Base-by-base conservation (phyloP, 306 rosid species). In the Bauhinia variegata region DNA sequence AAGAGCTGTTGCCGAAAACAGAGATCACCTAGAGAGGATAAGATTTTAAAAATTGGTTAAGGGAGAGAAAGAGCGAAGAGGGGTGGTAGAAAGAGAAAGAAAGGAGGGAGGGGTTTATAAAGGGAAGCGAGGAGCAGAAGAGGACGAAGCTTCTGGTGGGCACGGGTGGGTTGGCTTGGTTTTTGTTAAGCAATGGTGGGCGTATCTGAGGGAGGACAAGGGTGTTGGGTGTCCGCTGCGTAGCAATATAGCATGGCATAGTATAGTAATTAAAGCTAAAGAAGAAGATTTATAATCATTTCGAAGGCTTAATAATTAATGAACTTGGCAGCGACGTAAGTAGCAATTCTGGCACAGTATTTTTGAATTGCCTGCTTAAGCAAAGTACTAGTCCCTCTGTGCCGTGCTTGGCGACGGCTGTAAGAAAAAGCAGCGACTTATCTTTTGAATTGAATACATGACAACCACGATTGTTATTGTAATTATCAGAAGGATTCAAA, bases 131-230 rank as follows among this genome's bases (percentile, higher is more conserved):
- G 7, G 12, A 3, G 49, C n/a, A 12, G 6, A 13, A 8, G 38
- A 1, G 44, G 54, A 72, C 17, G 67, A 58, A 75, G 82, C 51
- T 75, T 72, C 63, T 66, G 57, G 44, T 23, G 15, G 4, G 19
- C 32, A n/a, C n/a, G n/a, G n/a, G n/a, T 23, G 47, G 64, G 65
- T 11, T 16, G 39, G 2, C 41, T 19, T 36, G 59, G 14, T 52
- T 4, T n/a, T 11, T 28, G 36, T 23, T 18, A 18, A 19, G 54
- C 23, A 41, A 14, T 7, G 47, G 48, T 8, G 62, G 50, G 61
- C 56, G 51, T n/a, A 28, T 8, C 5, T 12, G 48, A 32, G 48
- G 62, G 48, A 32, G 48, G 62, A 4, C 36, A 54, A 43, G 4
- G n/a, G n/a, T 23, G 33, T 70, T 23, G 28, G n/a, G 28, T 31